phyloP scores from a whole-genome alignment of 306 rosid species.

The Vigna unguiculata region DNA sequence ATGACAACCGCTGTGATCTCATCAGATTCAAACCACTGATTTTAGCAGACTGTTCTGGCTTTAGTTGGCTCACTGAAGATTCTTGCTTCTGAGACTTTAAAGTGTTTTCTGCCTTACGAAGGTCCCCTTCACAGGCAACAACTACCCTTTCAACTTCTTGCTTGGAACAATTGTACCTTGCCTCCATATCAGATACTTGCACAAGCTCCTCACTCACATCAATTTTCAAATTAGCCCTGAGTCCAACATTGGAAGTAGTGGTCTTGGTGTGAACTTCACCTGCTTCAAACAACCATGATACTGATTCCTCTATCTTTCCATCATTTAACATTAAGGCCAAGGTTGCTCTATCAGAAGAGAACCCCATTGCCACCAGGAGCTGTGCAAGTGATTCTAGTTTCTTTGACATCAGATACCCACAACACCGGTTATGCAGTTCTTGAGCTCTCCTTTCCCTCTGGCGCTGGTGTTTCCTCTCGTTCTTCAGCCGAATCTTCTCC shows the following conservation, averaged over 20 bases:
- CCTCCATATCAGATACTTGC: constrained; percentile 61
- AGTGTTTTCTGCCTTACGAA: constrained; percentile 65
- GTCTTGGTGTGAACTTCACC: constrained; percentile 53
- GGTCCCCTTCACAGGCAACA: constrained; percentile 84
- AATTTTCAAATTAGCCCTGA: constrained; percentile 66
- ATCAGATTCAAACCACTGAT: constrained; percentile 46
- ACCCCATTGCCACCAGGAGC: constrained; percentile 80
- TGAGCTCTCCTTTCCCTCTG: constrained; percentile 52
- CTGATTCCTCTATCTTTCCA: constrained; percentile 80
- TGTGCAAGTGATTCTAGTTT: constrained; percentile 82
- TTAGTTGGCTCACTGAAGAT: constrained; percentile 47
- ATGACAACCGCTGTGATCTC: constrained; percentile 55
- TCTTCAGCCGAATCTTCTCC: constrained; percentile 82
- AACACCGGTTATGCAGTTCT: constrained; percentile 68
- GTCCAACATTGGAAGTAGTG: constrained; percentile 42
- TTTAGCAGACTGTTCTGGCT: constrained; percentile 63
- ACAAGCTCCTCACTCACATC: constrained; percentile 80
- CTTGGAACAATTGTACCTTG: constrained; percentile 65
- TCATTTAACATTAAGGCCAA: constrained; percentile 71
- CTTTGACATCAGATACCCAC: constrained; percentile 75
- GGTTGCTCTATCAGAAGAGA: constrained; percentile 67
- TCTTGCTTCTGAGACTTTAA: constrained; percentile 69
- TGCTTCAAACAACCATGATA: constrained; percentile 74
- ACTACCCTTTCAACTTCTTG: constrained; percentile 88
- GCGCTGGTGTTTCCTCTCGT: constrained; percentile 73